Base-by-base conservation (phyloP, 2,329 filamentous ascomycete genomes). In the Diaporthe australafricana region DNA sequence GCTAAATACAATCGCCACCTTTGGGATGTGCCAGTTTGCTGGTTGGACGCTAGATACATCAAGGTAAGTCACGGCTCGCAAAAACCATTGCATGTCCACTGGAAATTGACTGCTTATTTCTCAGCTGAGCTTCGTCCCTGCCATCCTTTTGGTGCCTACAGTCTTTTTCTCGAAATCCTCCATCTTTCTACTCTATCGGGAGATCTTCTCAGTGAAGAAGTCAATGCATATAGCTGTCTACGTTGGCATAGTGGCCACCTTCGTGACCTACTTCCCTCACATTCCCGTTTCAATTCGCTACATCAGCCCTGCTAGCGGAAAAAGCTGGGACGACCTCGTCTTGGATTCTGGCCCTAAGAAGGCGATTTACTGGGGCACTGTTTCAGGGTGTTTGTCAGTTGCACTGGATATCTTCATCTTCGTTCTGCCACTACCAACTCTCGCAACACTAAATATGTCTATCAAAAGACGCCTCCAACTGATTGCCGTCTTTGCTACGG, bases 401-500 rank as follows among this genome's bases (percentile, higher is more conserved):
- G 47, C 12, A 25, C 14, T 66, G 25, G 62, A 52, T 30, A 66
- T 66, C 6, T 66, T 38, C n/a, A 66, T 66, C n/a, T 52, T 66
- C 30, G 17, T 66, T n/a, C 30, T 66, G 7, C 62, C 62, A 2
- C 47, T 66, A 1, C 62, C 62, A 20, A 52, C 48, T 35, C 35
- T 66, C 8, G 30, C 30, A 20, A 11, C 30, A 48, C 45, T 66
- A 20, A 9, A 66, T 1, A 66, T 66, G 62, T 25, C 45, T 40
- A 12, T 48, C 47, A 27, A 14, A 27, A 66, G 2, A 40, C 62
- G 62, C 7, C 2, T 52, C 27, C 20, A 52, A 40, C 1, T 66
- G n/a, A 35, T 27, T 22, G n/a, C 30, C 6, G 45, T 52, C 6
- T 66, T 66, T 40, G 12, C 30, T 25, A 52, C 62, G 3, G 62